Base-by-base conservation (phyloP, 1,139 yeast species). In the Sugiyamaella neomexicana region DNA sequence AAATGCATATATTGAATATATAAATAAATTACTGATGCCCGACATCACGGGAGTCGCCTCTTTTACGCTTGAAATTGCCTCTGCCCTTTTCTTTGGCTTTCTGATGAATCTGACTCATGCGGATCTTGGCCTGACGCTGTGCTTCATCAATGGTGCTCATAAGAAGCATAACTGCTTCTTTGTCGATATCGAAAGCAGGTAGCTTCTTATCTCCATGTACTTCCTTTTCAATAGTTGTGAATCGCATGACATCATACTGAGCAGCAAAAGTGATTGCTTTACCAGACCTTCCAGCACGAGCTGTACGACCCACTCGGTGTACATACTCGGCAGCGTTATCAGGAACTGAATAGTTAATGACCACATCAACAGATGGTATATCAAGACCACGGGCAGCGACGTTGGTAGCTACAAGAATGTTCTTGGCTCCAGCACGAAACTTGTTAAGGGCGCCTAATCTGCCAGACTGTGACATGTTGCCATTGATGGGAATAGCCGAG, bases 341-440 rank as follows among this genome's bases (percentile, higher is more conserved):
- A 12, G 99, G 99, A 32, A 93, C 90, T 68, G 91, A 97, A 68
- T 89, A 93, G 71, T 93, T 93, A 58, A 93, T 79, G 48, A 93
- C 99, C 53, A 89, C 78, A 70, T 93, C 99, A 42, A 93, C 99
- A 25, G 86, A 79, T 5, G 99, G 99, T 59, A 93, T 93, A 79
- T 93, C 99, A 61, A 93, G 80, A 56, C 99, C 99, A 74, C 99
- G 83, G 1, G 99, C 97, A 9, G 98, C 99, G 44, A 93, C 99
- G 73, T 93, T 98, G 0, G 99, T 93, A 9, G 99, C 99, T 6
- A 93, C 90, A 51, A 93, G 75, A 55, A 95, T 90, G 58, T 82
- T 81, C 61, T 90, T 81, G 46, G 81, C 80, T 4, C 97, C 97
- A 1, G 95, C 79, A 67, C 91, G 89, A 77, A 93, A 93, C 68